These are phyloP conservation scores for Boletellus sp. DNA, from an alignment of 1,284 basidiomycete species.

Conservation along the genomic window DNA sequence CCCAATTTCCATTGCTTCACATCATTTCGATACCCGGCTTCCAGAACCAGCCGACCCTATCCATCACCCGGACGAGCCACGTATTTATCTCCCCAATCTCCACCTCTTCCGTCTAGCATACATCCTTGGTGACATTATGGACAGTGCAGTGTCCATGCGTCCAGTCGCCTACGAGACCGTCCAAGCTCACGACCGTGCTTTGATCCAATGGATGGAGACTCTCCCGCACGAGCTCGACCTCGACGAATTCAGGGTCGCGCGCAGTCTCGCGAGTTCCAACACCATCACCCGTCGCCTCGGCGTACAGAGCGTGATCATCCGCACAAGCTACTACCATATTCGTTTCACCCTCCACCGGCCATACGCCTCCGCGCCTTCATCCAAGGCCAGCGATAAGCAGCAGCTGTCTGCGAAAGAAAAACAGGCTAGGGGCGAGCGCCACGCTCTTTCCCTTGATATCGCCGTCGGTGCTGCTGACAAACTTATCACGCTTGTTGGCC, in stretches of 20 bases:
- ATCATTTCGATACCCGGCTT: conserved; percentile 76
- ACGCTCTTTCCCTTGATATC: conserved; percentile 56
- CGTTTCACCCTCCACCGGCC: conserved; percentile 79
- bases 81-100: conserved; percentile 67
- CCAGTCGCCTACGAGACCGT: conserved; percentile 70
- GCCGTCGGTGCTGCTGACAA: conserved; percentile 71
- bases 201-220: conserved; percentile 68
- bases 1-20: conserved; percentile 65
- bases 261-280: conserved; percentile 59
- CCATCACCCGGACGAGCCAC: conserved; percentile 53
- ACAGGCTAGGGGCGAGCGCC: conserved; percentile 46
- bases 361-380: conserved; percentile 48
- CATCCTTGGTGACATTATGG: conserved; percentile 77
- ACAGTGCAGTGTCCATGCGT: conserved; percentile 72
- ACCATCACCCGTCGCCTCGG: conserved; percentile 56
- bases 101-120: conserved; percentile 71
- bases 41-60: conserved; percentile 61
- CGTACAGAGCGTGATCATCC: conserved; percentile 74
- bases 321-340: conserved; percentile 72
- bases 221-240: conserved; percentile 69
- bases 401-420: conserved; percentile 33
- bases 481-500: conserved; percentile 68
- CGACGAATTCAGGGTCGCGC: conserved; percentile 68
- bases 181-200: conserved; percentile 62
- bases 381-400: conserved; percentile 21